Conservation (phyloP, 768 basidiomycete genomes). For the Amanita jacksonii region DNA sequence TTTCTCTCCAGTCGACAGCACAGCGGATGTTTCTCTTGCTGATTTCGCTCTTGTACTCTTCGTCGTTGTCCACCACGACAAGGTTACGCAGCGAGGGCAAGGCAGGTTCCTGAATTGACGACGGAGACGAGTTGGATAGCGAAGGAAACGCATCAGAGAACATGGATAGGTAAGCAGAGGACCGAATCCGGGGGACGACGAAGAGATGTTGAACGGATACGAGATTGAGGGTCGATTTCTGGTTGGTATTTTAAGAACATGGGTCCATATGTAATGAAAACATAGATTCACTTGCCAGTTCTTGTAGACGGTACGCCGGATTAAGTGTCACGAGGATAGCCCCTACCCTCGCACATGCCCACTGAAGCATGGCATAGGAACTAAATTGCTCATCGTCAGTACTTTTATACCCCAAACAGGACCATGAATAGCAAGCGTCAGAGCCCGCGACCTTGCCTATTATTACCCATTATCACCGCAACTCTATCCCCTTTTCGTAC, state of each 20-base stretch:
- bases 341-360: slow-evolving; percentile 82
- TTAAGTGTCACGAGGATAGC: slow-evolving; percentile 78
- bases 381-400: slow-evolving; percentile 23
- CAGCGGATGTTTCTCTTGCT: slow-evolving; percentile 34
- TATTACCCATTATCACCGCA: slow-evolving; percentile 79
- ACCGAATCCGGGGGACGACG: slow-evolving; percentile 58
- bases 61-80: slow-evolving; percentile 57
- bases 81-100: slow-evolving; percentile 57
- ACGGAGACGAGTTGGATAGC: slow-evolving; percentile 36
- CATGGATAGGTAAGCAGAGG: slow-evolving; percentile 53
- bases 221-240: slow-evolving; percentile 56
- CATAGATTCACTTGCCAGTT: slow-evolving; percentile 41
- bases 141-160: slow-evolving; percentile 50
- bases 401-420: too few species aligned
- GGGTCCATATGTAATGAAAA: too few species aligned
- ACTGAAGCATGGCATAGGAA: slow-evolving; percentile 73
- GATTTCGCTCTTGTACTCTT: slow-evolving; percentile 27
- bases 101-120: slow-evolving; percentile 45
- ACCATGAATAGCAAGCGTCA: neutral
- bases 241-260: too few species aligned
- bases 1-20: slow-evolving; percentile 62
- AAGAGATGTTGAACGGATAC: slow-evolving; percentile 63
- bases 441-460: slow-evolving; percentile 39
- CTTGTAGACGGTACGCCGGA: slow-evolving; percentile 65
- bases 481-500: slow-evolving; percentile 70